These are phyloP conservation scores for Chalaropsis thielavioides DNA, from an alignment of 2,329 filamentous ascomycete species.

Conservation along the genomic window DNA sequence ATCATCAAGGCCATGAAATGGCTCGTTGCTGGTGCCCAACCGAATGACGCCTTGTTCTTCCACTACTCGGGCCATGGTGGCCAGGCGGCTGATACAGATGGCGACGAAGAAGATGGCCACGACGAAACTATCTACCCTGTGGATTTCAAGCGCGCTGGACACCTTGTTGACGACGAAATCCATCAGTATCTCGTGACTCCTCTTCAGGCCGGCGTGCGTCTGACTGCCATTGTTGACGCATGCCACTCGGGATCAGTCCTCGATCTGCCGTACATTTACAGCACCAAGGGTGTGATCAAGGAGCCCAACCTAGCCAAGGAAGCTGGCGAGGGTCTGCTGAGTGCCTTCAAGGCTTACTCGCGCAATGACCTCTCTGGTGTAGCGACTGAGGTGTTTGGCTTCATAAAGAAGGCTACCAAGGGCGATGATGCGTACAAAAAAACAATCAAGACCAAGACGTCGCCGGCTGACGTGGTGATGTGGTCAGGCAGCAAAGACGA, in stretches of 20 bases:
- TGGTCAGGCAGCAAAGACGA: constrained; percentile 94
- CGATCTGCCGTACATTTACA: constrained; percentile 68
- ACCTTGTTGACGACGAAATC: constrained; percentile 68
- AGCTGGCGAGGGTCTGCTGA: constrained; percentile 56
- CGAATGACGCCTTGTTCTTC: constrained; percentile 64
- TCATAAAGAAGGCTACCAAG: constrained; percentile 55
- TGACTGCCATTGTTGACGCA: constrained; percentile 70
- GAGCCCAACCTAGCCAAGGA: constrained; percentile 71
- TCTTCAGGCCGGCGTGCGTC: constrained; percentile 67
- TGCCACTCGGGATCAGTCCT: constrained; percentile 67
- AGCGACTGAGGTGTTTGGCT: constrained; percentile 60
- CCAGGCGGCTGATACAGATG: constrained; percentile 57
- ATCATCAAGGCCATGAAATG: constrained; percentile 62
- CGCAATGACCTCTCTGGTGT: constrained; percentile 73
- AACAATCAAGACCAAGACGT: constrained; percentile 79
- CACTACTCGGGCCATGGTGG: constrained; percentile 68
- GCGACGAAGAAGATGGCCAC: constrained; percentile 63
- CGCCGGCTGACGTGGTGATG: constrained; percentile 90
- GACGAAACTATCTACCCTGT: constrained; percentile 71
- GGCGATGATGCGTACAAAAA: constrained; percentile 65
- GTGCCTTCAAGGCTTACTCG: constrained; percentile 63
- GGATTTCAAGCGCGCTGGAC: constrained; percentile 53
- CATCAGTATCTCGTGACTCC: constrained; percentile 63
- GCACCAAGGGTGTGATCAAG: constrained; percentile 65
- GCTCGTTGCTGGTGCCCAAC: constrained; percentile 55